Evolutionary conservation across 768 basidiomycete species (phyloP), one percentile per base, ranked within the genome.

Genomic region (Leucocoprinus sp.): DNA sequence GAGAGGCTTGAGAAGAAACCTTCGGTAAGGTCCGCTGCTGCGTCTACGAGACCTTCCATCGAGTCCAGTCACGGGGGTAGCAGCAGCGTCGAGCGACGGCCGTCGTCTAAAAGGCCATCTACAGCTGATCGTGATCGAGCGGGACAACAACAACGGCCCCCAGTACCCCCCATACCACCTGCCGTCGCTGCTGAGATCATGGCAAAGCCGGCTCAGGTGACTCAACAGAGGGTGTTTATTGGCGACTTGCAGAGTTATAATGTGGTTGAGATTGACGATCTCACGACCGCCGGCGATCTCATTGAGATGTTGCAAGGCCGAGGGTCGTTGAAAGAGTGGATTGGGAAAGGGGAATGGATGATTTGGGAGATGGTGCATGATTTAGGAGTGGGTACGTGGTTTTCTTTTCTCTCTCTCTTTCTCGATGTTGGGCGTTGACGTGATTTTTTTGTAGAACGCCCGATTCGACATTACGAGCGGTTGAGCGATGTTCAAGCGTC

Each of bases 331-430:
- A 74, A 74, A 34, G 74, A 75, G 37, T 76, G 72, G 64, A 64
- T 63, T 2, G 76, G 75, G 1, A 68, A 62, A n/a, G 80, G 72
- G 4, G 81, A 77, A 5, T 96, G 90, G 88, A 91, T 93, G 74
- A 60, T 98, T 22, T 93, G 77, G 60, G 95, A 98, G 64, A 63
- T 93, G 22, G 87, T 87, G 26, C 84, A 89, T 52, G 88, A 93
- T 57, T 84, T 93, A 57, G 93, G 92, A 48, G 85, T 93, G 81
- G 93, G 93, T 93, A 58, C 46, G 78, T 62, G n/a, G 14, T 43
- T 37, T 18, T 26, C 40, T 15, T 33, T 31, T 7, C 31, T 12
- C 14, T 31, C 14, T 31, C 14, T 31, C 9, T 31, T 12, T 31
- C 8, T 11, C 6, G 12, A 12, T 28, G 5, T 28, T 28, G 27